These are phyloP conservation scores for Hymenoscyphus salicellus DNA, from an alignment of 2,329 filamentous ascomycete species.

Conservation along the genomic window DNA sequence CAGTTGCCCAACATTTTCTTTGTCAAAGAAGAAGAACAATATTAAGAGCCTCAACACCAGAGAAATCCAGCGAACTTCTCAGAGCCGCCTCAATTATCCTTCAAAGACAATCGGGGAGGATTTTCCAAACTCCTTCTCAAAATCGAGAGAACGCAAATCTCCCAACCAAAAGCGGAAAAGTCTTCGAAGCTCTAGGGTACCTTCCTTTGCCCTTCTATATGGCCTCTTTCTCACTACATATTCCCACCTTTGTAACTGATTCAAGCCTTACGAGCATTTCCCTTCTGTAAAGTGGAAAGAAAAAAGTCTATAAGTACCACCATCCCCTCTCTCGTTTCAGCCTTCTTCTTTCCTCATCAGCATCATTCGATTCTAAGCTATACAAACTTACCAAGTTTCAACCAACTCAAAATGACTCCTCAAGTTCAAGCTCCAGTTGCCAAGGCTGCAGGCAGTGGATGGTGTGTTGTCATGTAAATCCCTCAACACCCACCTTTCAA, in stretches of 20 bases:
- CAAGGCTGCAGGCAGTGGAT: conserved; percentile 6
- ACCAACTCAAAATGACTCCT: conserved; percentile 4
- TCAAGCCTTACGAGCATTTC: too few relatives aligned
- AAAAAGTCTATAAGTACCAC: conserved; percentile 4
- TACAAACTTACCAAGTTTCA: not conserved
- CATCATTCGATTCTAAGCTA: not conserved
- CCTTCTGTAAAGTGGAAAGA: too few relatives aligned
- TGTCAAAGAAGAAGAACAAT: not conserved
- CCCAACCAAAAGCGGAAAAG: not conserved
- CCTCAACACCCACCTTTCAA: not conserved
- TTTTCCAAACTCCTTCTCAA: not conserved
- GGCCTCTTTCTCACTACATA: not conserved
- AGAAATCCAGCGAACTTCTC: not conserved
- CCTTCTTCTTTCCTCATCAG: not conserved
- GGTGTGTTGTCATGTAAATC: conserved; percentile 4
- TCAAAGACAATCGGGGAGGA: not conserved
- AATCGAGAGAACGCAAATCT: not conserved
- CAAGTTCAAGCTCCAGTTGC: conserved; percentile 6
- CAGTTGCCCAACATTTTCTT: not conserved
- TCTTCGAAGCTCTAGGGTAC: not conserved
- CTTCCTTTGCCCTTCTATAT: not conserved
- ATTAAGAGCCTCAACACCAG: not conserved
- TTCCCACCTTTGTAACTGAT: not conserved
- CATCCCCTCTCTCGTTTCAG: not conserved
- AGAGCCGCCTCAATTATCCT: too few relatives aligned